phyloP scores from a whole-genome alignment of 768 basidiomycete genomes.

The Lentinus tigrinus region DNA sequence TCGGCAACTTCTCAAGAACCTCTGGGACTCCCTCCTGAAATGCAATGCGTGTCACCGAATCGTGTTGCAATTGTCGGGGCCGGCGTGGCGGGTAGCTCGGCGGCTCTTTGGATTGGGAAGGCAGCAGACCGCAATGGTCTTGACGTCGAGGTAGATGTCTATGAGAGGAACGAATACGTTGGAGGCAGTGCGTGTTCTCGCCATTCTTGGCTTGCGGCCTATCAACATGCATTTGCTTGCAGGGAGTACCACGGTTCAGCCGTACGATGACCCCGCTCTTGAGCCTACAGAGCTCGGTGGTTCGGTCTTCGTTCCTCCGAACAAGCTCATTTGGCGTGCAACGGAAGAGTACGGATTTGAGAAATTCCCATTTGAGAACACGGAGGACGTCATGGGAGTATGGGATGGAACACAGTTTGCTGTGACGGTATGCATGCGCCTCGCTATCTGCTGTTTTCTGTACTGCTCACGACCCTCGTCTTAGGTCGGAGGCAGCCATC shows the following conservation, averaged over 20 bases:
- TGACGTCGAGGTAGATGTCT: conserved; percentile 79
- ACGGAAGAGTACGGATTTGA: conserved; percentile 77
- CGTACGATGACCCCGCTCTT: conserved; percentile 58
- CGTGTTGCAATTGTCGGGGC: conserved; percentile 90
- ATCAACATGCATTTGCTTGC: not conserved
- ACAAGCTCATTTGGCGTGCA: conserved; percentile 73
- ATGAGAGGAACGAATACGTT: conserved; percentile 71
- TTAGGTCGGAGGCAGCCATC: conserved; percentile 32
- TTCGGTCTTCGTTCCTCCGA: conserved; percentile 78
- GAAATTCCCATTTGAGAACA: conserved; percentile 31
- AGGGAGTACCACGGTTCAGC: conserved; percentile 81
- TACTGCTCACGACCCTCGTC: conserved; percentile 13
- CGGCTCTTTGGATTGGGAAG: conserved; percentile 81
- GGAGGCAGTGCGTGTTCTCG: conserved; percentile 72
- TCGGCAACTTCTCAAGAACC: not conserved
- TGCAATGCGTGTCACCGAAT: conserved; percentile 30
- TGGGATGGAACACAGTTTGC: conserved; percentile 83
- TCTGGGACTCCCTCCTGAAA: not conserved
- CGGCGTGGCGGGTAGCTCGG: conserved; percentile 82
- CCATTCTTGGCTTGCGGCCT: not conserved
- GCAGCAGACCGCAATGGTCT: conserved; percentile 69
- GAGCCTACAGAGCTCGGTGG: conserved; percentile 81
- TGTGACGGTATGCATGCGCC: conserved; percentile 47
- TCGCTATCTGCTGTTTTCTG: conserved; percentile 1
- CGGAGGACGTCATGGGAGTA: conserved; percentile 56